Base-by-base conservation (phyloP, 2,329 filamentous ascomycete genomes). In the Knufia petricola region DNA sequence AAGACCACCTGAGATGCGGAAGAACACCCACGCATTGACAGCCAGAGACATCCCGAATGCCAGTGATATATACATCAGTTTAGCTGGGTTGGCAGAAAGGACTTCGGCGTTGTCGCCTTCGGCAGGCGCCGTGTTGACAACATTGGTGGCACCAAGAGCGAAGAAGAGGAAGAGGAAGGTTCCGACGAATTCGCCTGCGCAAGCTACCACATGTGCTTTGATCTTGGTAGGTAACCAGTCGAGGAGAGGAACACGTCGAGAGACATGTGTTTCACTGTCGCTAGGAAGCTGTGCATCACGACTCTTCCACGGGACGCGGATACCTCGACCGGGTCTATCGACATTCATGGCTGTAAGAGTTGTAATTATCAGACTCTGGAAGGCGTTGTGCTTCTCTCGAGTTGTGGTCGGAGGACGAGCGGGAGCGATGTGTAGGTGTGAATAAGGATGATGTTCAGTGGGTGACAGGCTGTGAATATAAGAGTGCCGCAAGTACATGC, bases 1-100 rank as follows among this genome's bases (percentile, higher is more conserved):
- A 9, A 75, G 57, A 4, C 71, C 71, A 21, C 73, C 72, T 4
- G 69, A 72, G 26, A 75, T 66, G 4, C 72, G 66, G 55, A 71
- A 76, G 57, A 76, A 76, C 0, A 72, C 67, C 73, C 74, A 77
- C 3, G 71, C 72, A 53, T 76, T 77, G 52, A 74, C 70, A 1
- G 66, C 66, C 41, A 76, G 59, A 1, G 69, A 65, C 44, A 71
- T 67, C 1, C 68, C 70, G 50, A 73, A 73, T 1, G 58, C 60
- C 31, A 72, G 55, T 1, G 68, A 54, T n/a, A 70, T 66, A 54
- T 68, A 73, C 59, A 13, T 43, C 46, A 21, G 60, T 49, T 56
- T 63, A 2, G 52, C 53, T 3, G 52, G 45, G 48, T 46, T 50
- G 10, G 52, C 20, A 40, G 20, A 7, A 36, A 47, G 38, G 3